A percentile compares a stretch with the other conserved stretches of the same genome.
These are phyloP conservation scores for Thermothielavioides terrestris DNA, from an alignment of 495 filamentous ascomycete genomes.

Conservation along the genomic window DNA sequence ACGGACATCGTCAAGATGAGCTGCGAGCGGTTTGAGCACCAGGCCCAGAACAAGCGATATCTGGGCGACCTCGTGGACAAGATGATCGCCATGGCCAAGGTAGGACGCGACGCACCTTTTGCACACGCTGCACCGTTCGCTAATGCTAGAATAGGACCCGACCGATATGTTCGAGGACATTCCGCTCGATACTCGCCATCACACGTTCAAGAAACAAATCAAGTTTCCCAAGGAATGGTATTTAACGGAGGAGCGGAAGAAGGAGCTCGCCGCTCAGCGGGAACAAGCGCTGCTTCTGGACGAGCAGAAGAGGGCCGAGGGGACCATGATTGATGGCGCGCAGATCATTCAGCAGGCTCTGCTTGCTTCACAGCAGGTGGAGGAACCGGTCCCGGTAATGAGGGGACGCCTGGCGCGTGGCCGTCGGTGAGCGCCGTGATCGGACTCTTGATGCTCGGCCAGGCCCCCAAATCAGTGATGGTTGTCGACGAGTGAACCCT, in stretches of 20 bases:
- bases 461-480: no score
- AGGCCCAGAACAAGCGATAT: constrained; percentile 93
- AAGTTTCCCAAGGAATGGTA: constrained; percentile 77
- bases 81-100: constrained; percentile 67
- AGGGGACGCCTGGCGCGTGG: not conserved
- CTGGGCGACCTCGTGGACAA: constrained; percentile 67
- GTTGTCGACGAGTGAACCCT: no score
- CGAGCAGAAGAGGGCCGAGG: constrained; percentile 34
- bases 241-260: constrained; percentile 59
- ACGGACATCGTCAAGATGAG: constrained; percentile 82
- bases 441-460: no score
- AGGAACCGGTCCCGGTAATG: constrained; percentile 2
- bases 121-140: not conserved
- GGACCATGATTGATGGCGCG: constrained; percentile 47
- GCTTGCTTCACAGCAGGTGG: constrained; percentile 2
- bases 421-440: not conserved
- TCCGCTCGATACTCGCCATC: constrained; percentile 83
- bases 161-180: constrained; percentile 81
- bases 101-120: constrained; percentile 19
- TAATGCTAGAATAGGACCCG: constrained; percentile 39
- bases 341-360: constrained; percentile 41
- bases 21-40: constrained; percentile 76
- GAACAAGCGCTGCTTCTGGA: constrained; percentile 41
- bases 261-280: constrained; percentile 53
- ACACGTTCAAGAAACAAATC: constrained; percentile 58